Conservation (phyloP, 2,329 filamentous ascomycete species). For the Myrmaecium sp. region DNA sequence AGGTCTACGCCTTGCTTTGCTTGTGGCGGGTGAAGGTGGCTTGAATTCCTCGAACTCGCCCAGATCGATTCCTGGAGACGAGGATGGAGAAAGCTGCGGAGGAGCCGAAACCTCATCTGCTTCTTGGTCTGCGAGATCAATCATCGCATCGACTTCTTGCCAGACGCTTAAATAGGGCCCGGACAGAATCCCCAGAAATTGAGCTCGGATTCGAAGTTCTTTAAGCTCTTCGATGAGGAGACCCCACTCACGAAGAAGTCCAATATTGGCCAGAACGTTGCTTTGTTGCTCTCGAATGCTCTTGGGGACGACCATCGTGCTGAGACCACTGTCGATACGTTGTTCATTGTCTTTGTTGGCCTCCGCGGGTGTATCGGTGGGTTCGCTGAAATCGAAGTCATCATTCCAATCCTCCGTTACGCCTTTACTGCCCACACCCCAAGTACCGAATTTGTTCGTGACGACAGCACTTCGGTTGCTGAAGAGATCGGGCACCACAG, state of each 20-base stretch:
- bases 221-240: slow-evolving; percentile 71
- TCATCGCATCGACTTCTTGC: slow-evolving; percentile 75
- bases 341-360: slow-evolving; percentile 16
- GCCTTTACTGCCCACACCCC: slow-evolving; percentile 63
- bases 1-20: too few relatives aligned
- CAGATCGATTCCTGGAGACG: slow-evolving; percentile 40
- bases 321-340: slow-evolving; percentile 26
- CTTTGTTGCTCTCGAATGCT: slow-evolving; percentile 69
- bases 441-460: slow-evolving; percentile 61
- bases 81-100: slow-evolving; percentile 36
- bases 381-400: slow-evolving; percentile 62
- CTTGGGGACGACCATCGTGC: slow-evolving; percentile 53
- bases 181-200: slow-evolving; percentile 46
- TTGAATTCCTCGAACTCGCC: slow-evolving; percentile 41
- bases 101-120: slow-evolving; percentile 40
- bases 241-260: slow-evolving; percentile 68
- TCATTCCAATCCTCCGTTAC: slow-evolving; percentile 81
- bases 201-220: slow-evolving; percentile 53
- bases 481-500: slow-evolving; percentile 44
- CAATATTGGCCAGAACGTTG: slow-evolving; percentile 67
- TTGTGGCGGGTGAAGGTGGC: too few relatives aligned
- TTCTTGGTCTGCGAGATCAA: slow-evolving; percentile 59
- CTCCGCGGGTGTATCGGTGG: slow-evolving; percentile 21
- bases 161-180: slow-evolving; percentile 47
- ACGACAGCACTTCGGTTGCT: slow-evolving; percentile 36